phyloP scores from a whole-genome alignment of 139 green algal genomes.

The Coelastrella sp. region DNA sequence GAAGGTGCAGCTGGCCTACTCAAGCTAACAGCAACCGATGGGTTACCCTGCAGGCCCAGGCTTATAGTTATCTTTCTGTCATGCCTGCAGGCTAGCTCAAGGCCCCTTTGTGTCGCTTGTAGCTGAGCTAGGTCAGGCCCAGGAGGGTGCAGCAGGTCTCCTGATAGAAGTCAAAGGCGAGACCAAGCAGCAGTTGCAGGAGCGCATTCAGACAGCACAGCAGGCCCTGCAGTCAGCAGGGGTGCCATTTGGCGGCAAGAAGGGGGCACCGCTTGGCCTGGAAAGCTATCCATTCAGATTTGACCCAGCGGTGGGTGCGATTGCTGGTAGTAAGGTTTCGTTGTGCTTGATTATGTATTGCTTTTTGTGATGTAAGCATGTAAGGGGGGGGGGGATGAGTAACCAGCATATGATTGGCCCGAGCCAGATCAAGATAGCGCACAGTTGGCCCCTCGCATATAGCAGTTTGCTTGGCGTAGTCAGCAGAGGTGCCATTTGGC shows the following conservation, averaged over 20 bases:
- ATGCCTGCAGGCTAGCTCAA: slow-evolving; percentile 23
- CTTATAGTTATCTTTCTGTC: no score
- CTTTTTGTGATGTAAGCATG: no score
- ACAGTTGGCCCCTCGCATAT: no score
- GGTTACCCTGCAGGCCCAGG: not conserved
- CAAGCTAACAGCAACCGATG: not conserved
- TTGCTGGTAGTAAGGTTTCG: not conserved
- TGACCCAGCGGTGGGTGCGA: slow-evolving; percentile 65
- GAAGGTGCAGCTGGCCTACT: not conserved
- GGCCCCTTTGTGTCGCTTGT: not conserved
- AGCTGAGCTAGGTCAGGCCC: slow-evolving; percentile 6
- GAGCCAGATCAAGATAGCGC: no score
- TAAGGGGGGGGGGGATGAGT: no score
- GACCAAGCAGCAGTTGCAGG: slow-evolving; percentile 24
- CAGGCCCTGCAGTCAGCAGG: slow-evolving; percentile 45
- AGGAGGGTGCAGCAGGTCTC: slow-evolving; percentile 37
- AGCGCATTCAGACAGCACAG: slow-evolving; percentile 20
- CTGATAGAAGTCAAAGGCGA: slow-evolving; percentile 53
- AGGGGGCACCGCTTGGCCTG: slow-evolving; percentile 64
- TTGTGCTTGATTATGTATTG: no score
- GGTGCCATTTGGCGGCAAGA: slow-evolving; percentile 80
- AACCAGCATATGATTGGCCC: no score
- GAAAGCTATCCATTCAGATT: slow-evolving; percentile 89
- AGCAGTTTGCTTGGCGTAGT: no score
- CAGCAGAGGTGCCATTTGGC: no score